A percentile compares a stretch with the other conserved stretches of the same genome.
These are phyloP conservation scores for Venturia asperata DNA, from an alignment of 2,329 filamentous ascomycete species.

Conservation along the genomic window DNA sequence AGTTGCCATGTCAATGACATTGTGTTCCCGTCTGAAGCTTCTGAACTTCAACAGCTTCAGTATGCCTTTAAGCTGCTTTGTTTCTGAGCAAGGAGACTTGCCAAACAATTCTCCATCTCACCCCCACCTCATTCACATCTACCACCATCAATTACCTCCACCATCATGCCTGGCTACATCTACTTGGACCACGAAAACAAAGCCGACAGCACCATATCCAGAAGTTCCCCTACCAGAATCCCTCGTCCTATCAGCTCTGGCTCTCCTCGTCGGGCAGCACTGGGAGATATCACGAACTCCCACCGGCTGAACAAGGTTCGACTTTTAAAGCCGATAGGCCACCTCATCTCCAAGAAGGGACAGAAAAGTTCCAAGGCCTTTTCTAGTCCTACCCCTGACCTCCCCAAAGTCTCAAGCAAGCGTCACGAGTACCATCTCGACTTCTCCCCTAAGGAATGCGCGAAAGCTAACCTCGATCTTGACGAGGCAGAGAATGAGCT, in stretches of 20 bases:
- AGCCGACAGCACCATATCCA: not conserved
- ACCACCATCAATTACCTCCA: not conserved
- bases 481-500: not conserved
- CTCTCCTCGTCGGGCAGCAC: not conserved
- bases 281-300: not conserved
- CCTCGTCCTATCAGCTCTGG: not conserved
- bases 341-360: not conserved
- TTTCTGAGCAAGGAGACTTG: not conserved
- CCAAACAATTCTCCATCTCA: not conserved
- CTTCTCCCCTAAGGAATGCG: not conserved
- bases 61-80: not conserved
- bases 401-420: not conserved
- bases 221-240: no score
- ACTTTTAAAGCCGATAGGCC: not conserved
- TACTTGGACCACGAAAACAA: not conserved
- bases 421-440: no score
- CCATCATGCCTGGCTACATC: not conserved
- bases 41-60: not conserved
- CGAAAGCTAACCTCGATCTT: not conserved
- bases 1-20: not conserved
- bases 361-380: not conserved
- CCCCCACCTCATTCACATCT: not conserved
- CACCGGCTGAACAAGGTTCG: not conserved
- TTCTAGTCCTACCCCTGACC: not conserved
- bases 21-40: constrained; percentile 3